These are phyloP conservation scores for Paecilomyces niveus DNA, from an alignment of 2,329 filamentous ascomycete species.

Conservation along the genomic window DNA sequence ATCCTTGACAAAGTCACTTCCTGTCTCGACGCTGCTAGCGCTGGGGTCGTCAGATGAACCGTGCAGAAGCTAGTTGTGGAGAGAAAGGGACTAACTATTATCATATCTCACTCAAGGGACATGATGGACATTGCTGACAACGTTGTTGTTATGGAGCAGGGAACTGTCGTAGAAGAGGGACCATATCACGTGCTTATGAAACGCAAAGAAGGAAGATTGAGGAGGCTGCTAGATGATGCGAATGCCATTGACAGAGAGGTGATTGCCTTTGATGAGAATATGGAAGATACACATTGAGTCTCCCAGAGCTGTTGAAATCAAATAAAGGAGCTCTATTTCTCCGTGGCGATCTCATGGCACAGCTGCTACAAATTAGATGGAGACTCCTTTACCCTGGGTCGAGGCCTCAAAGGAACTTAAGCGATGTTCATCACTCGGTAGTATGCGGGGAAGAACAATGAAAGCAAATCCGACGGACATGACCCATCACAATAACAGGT, in stretches of 20 bases:
- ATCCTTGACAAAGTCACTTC: constrained; percentile 84
- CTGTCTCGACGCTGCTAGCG: constrained; percentile 65
- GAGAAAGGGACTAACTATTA: constrained; percentile 53
- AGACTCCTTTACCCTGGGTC: too few relatives aligned
- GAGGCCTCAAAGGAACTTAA: too few relatives aligned
- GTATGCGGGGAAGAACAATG: background rate
- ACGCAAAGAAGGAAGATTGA: constrained; percentile 40
- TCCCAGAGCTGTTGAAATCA: constrained; percentile 4
- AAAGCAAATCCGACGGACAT: background rate
- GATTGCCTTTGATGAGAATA: background rate
- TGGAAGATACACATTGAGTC: background rate
- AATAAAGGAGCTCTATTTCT: constrained; percentile 7
- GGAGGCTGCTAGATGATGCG: constrained; percentile 23
- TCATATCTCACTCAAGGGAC: constrained; percentile 74
- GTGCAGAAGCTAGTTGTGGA: constrained; percentile 47
- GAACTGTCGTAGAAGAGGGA: constrained; percentile 62
- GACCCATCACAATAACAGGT: background rate
- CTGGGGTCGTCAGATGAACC: constrained; percentile 57
- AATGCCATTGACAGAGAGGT: background rate
- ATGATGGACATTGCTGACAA: constrained; percentile 80
- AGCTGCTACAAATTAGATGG: too few relatives aligned
- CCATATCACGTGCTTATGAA: constrained; percentile 54
- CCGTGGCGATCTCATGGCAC: too few relatives aligned
- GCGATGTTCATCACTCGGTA: too few relatives aligned
- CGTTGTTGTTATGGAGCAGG: constrained; percentile 65